Percentiles rank a stretch among this genome's conserved stretches.
Conservation (phyloP, 768 basidiomycete species). For the Suillus sp. region DNA sequence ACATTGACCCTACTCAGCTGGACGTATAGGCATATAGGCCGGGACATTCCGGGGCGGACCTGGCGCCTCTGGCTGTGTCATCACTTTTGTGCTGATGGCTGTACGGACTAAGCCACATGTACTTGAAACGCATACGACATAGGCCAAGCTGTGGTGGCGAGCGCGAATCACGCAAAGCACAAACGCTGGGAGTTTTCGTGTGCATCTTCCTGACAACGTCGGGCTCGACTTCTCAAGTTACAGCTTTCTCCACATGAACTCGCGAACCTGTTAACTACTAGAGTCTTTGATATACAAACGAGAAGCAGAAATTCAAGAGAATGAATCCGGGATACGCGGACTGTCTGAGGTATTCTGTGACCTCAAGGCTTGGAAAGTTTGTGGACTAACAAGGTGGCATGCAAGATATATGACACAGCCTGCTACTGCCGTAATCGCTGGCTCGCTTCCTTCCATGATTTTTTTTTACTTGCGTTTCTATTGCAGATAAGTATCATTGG, state of each 20-base stretch:
- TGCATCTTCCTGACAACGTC: slow-evolving; percentile 58
- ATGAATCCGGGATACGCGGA: slow-evolving; percentile 95
- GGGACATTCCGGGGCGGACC: too few species aligned
- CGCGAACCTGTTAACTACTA: slow-evolving; percentile 56
- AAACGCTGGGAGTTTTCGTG: slow-evolving; percentile 29
- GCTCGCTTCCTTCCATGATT: background rate
- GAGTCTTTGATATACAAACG: slow-evolving; percentile 63
- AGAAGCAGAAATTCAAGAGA: slow-evolving; percentile 92
- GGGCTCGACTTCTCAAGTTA: slow-evolving; percentile 67
- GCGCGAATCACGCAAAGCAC: too few species aligned
- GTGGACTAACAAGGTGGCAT: slow-evolving; percentile 77
- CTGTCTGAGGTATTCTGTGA: slow-evolving; percentile 92
- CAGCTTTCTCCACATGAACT: slow-evolving; percentile 90
- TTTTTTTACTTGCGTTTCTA: background rate
- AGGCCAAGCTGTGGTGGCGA: too few species aligned
- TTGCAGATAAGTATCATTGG: background rate
- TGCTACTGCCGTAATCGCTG: background rate
- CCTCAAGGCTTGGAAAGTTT: slow-evolving; percentile 35
- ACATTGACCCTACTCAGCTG: too few species aligned
- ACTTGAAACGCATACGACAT: too few species aligned
- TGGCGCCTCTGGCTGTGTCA: too few species aligned
- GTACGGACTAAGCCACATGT: too few species aligned
- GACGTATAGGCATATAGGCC: too few species aligned
- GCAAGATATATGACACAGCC: slow-evolving; percentile 46
- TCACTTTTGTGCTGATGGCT: too few species aligned